Conservation (phyloP, 2,329 filamentous ascomycete species). For the Plectosphaerella sp. region DNA sequence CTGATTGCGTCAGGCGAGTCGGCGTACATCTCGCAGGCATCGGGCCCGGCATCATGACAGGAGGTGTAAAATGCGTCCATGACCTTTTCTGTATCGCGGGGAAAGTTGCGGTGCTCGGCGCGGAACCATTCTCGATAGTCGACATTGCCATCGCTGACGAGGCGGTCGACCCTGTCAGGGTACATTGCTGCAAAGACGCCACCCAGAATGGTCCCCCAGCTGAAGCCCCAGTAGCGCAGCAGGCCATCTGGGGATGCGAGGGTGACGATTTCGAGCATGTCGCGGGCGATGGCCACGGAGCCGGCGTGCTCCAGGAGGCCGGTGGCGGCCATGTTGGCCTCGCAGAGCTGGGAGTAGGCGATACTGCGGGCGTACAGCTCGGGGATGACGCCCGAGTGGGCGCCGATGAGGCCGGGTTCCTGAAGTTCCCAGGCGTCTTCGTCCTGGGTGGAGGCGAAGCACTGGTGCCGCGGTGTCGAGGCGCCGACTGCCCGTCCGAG, state of each 20-base stretch:
- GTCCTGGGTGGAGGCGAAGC: conserved; percentile 40
- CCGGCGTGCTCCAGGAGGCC: conserved; percentile 35
- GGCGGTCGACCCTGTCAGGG: conserved; percentile 43
- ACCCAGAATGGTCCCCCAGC: conserved; percentile 49
- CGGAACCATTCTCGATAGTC: conserved; percentile 51
- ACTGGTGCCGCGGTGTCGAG: conserved; percentile 45
- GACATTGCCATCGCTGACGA: conserved; percentile 49
- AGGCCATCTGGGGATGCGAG: conserved; percentile 32
- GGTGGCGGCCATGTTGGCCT: conserved; percentile 27
- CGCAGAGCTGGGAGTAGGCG: conserved; percentile 38
- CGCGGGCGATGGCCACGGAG: conserved; percentile 39
- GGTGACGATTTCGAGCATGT: conserved; percentile 42
- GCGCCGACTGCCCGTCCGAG: conserved; percentile 30
- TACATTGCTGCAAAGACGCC: conserved; percentile 48
- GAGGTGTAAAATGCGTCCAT: conserved; percentile 47
- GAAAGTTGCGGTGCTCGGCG: conserved; percentile 38
- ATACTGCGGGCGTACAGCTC: conserved; percentile 38
- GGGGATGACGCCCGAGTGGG: conserved; percentile 39
- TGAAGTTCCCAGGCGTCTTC: conserved; percentile 37
- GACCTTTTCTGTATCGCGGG: conserved; percentile 50
- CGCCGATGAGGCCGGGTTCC: conserved; percentile 39
- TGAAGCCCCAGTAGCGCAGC: conserved; percentile 50
- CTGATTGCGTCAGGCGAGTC: conserved; percentile 30
- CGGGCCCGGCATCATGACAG: conserved; percentile 48
- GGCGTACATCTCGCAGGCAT: conserved; percentile 39